A percentile compares a stretch with the other conserved stretches of the same genome.
Evolutionary conservation across 345 rosid genomes (phyloP).

Genomic region (Populus euphratica): DNA sequence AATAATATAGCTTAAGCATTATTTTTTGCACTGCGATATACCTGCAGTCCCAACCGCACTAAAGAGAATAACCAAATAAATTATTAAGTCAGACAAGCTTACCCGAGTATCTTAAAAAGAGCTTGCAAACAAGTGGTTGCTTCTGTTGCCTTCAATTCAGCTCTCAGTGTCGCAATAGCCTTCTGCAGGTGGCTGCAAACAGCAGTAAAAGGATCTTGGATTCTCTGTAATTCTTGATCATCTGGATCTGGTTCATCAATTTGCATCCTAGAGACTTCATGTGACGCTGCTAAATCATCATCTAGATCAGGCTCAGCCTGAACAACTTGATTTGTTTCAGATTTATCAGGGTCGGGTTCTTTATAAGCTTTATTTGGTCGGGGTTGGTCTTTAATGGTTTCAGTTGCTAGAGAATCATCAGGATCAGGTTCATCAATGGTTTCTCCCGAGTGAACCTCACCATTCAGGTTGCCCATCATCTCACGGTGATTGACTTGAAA

Average conservation of each 20-base stretch:
- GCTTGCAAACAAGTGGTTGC: slow-evolving; percentile 48
- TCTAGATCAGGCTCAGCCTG: slow-evolving; percentile 39
- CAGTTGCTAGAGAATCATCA: slow-evolving; percentile 6
- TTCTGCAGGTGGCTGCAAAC: slow-evolving; percentile 58
- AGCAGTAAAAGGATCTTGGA: slow-evolving; percentile 65
- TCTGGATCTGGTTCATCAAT: slow-evolving; percentile 75
- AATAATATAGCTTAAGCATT: no score
- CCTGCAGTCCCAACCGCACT: not conserved
- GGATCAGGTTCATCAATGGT: slow-evolving; percentile 17
- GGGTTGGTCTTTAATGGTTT: slow-evolving; percentile 22
- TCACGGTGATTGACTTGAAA: slow-evolving; percentile 9
- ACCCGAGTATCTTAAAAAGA: slow-evolving; percentile 75
- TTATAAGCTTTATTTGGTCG: slow-evolving; percentile 9
- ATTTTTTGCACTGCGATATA: not conserved
- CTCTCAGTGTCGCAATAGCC: slow-evolving; percentile 52
- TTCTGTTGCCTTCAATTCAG: slow-evolving; percentile 53
- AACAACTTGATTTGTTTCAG: slow-evolving; percentile 17
- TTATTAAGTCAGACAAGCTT: slow-evolving; percentile 14
- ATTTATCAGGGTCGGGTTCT: slow-evolving; percentile 24
- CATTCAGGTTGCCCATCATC: not conserved
- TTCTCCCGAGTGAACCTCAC: not conserved
- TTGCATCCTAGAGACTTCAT: slow-evolving; percentile 35
- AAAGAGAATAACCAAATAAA: not conserved
- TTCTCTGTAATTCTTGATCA: slow-evolving; percentile 67
- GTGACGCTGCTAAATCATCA: slow-evolving; percentile 20